Percentiles rank a stretch among this genome's conserved stretches.
These are phyloP conservation scores for Rhynchospora breviuscula DNA, from an alignment of 176 grass and related monocot genomes.

Conservation along the genomic window DNA sequence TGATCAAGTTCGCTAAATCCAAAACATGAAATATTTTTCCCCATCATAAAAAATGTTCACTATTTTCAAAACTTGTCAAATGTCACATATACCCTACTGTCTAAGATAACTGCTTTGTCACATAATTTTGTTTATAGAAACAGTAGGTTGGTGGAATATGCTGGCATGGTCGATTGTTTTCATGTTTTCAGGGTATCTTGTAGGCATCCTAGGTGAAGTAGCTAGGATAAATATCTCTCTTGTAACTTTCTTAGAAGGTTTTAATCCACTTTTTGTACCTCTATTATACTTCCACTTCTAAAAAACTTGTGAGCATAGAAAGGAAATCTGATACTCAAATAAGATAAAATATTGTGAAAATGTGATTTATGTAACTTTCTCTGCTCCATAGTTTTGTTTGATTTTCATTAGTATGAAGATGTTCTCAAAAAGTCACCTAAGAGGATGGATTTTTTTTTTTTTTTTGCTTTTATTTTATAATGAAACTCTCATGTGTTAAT, in stretches of 20 bases:
- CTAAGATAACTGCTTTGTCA: not conserved
- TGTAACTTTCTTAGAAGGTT: too few species aligned
- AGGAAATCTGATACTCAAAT: not conserved
- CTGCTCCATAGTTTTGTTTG: not conserved
- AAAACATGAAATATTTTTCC: not conserved
- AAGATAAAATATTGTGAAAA: not conserved
- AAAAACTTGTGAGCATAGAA: too few species aligned
- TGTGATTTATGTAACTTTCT: not conserved
- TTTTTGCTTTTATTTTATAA: not conserved
- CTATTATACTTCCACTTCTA: too few species aligned
- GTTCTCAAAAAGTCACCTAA: not conserved
- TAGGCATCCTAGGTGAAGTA: not conserved
- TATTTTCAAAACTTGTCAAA: not conserved
- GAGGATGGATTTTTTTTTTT: not conserved
- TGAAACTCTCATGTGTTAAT: not conserved
- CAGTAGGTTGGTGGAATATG: not conserved
- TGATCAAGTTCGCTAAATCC: not conserved
- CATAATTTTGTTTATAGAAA: not conserved
- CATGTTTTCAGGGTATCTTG: not conserved
- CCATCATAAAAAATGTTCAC: not conserved
- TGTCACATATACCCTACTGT: not conserved
- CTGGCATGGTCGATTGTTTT: not conserved
- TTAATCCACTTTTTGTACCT: not conserved
- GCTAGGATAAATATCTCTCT: too few species aligned
- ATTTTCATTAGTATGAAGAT: not conserved